Base-by-base conservation (phyloP, 441 rosid genomes). In the Jatropha podagrica region DNA sequence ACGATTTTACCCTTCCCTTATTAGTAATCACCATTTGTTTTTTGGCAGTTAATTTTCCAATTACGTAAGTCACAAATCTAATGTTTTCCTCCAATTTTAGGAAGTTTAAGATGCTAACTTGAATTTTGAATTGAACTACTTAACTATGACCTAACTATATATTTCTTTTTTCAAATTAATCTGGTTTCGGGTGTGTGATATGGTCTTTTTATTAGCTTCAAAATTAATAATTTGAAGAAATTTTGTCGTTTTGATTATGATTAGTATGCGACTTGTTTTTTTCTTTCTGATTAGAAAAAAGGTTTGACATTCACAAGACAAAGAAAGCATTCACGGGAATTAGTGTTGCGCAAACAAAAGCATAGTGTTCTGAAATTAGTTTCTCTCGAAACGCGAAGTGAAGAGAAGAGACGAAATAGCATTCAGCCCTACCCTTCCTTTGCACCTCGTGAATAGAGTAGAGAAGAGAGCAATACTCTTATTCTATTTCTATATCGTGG, bases 341-440 rank as follows among this genome's bases (percentile, higher is more conserved):
- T 49, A 70, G 78, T 51, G 76, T 46, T 74, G 78, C 51, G 73
- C 65, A 51, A 14, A 32, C 27, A 37, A 46, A 55, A 26, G 37
- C 46, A 71, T 10, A 3, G 17, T 14, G 1, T 7, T 17, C 14
- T 11, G 23, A 63, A 51, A 17, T 15, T 14, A 23, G n/a, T 1
- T 12, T 10, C 2, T 13, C 58, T 72, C 44, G 32, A 13, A 73
- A 59, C 15, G 18, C 13, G 11, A n/a, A 12, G 40, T 17, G 23
- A 14, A 3, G 72, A 52, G 23, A 68, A 75, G 37, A 56, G 77
- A 78, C 84, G 79, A 81, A 75, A 63, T 81, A 78, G 81, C 69
- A 49, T 68, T 80, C 78, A 69, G 69, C 77, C 4, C 11, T 68
- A 51, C 7, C 71, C 54, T 74, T 63, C 58, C 58, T 40, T 56